Evolutionary conservation across 352 stramenopile species (phyloP), one percentile per base, ranked within the genome.

Genomic region (Nothophytophthora sp.): DNA sequence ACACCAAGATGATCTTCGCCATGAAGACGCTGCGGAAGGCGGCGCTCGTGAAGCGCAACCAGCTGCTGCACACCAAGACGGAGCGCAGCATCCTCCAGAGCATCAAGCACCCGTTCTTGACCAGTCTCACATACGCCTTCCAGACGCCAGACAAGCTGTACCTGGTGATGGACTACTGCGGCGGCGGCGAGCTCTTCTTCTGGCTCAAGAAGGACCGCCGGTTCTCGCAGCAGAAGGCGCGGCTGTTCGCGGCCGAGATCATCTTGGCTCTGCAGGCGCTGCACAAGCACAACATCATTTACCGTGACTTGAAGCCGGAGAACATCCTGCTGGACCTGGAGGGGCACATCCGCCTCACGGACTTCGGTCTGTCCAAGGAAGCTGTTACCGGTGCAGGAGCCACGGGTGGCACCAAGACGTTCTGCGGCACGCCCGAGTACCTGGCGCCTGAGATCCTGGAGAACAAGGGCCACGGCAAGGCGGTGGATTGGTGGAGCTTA

Each of bases 401-500:
- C 41, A 64, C 50, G 12, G 88, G 87, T 5, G 89, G n/a, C n/a
- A n/a, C 89, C 13, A 90, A 81, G 41, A 96, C 86, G 1, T 96
- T 96, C 55, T 96, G 87, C 50, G 86, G 86, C 25, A 96, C 87
- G 8, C 86, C 84, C 2, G 86, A 96, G 63, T 96, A 96, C 51
- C 60, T 96, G 22, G 86, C 87, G 27, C 86, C 86, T 0, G 89
- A 97, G 51, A 95, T 97, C 70, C 76, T 98, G 66, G 88, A 90
- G 44, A 92, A 92, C 56, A 88, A 73, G 12, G 84, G 91, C 57
- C 97, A 98, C 51, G 91, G 92, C 46, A 97, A 93, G 43, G 85
- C 82, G 0, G 90, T 98, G 7, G 92, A 98, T 55, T 98, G 91
- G 90, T 98, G 92, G 92, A 96, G 85, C 43, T 74, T 98, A 5